These are phyloP conservation scores for Suillus paluster DNA, from an alignment of 768 basidiomycete species.

Conservation along the genomic window DNA sequence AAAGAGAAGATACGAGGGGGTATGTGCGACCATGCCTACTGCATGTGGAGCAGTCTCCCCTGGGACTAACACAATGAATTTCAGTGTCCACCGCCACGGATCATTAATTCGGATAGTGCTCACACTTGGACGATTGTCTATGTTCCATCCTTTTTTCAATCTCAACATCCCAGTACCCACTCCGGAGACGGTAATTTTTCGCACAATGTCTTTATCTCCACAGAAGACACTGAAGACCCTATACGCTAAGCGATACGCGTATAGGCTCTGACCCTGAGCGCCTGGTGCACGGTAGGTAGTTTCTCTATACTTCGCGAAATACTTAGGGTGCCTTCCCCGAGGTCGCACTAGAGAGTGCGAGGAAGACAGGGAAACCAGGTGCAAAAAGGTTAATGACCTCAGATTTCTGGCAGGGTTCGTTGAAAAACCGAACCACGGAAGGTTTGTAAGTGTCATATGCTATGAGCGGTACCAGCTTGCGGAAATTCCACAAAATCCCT, in stretches of 20 bases:
- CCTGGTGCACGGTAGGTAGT: neutral
- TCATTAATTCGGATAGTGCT: neutral
- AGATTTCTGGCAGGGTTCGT: conserved; percentile 13
- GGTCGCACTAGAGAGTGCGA: conserved; percentile 18
- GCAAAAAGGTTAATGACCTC: conserved; percentile 17
- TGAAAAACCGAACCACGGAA: conserved; percentile 15
- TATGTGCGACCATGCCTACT: conserved; percentile 14
- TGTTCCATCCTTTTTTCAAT: conserved; percentile 13
- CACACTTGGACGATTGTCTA: conserved; percentile 13
- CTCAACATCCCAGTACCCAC: conserved; percentile 3
- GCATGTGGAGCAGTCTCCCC: conserved; percentile 16
- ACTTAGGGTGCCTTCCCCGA: conserved; percentile 17
- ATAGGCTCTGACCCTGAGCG: neutral
- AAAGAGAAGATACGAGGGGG: conserved; percentile 20
- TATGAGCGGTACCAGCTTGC: conserved; percentile 17
- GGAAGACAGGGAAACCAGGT: conserved; percentile 16
- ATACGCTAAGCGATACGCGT: neutral
- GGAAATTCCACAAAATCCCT: conserved; percentile 13
- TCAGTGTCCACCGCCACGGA: neutral
- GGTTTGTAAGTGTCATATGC: conserved; percentile 18
- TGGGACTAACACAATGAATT: conserved; percentile 7
- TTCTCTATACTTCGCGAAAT: conserved; percentile 10
- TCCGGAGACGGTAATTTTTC: conserved; percentile 16
- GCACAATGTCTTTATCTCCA: neutral
- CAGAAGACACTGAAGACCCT: neutral